Conservation (phyloP, 495 filamentous ascomycete genomes). For the Xylaria flabelliformis region DNA sequence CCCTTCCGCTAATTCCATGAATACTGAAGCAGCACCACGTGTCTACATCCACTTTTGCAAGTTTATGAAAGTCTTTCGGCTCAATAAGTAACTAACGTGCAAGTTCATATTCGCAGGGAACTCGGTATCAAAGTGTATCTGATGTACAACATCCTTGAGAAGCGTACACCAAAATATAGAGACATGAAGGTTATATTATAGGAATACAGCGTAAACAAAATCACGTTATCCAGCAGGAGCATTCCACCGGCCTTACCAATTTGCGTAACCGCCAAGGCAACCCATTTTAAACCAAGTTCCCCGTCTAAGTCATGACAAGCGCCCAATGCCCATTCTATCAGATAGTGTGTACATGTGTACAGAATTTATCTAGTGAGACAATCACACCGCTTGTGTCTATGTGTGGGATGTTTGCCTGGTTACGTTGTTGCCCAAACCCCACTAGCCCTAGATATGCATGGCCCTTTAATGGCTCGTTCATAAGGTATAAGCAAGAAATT, state of each 20-base stretch:
- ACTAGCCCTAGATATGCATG: not conserved
- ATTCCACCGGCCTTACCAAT: constrained; percentile 1
- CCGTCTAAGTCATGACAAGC: constrained; percentile 4
- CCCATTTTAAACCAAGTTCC: constrained; percentile 5
- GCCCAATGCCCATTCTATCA: constrained; percentile 13
- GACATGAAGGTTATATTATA: constrained; percentile 16
- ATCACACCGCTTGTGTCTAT: not conserved
- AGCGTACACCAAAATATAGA: not conserved
- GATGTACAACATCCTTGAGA: not conserved
- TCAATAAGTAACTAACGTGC: not conserved
- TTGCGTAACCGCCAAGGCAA: not conserved
- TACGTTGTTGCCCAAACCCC: not conserved
- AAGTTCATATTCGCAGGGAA: not conserved
- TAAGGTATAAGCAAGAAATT: constrained; percentile 3
- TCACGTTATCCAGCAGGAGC: constrained; percentile 1
- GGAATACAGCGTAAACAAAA: constrained; percentile 9
- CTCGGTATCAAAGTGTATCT: not conserved
- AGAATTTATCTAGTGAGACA: not conserved
- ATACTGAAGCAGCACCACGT: no score
- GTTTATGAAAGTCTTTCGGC: no score
- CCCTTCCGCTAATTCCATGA: no score
- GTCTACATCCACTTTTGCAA: no score
- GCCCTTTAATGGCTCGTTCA: not conserved
- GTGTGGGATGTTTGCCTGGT: not conserved
- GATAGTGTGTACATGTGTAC: constrained; percentile 7